Evolutionary conservation across 2,329 filamentous ascomycete species (phyloP).

Genomic region (Dothistroma pini): DNA sequence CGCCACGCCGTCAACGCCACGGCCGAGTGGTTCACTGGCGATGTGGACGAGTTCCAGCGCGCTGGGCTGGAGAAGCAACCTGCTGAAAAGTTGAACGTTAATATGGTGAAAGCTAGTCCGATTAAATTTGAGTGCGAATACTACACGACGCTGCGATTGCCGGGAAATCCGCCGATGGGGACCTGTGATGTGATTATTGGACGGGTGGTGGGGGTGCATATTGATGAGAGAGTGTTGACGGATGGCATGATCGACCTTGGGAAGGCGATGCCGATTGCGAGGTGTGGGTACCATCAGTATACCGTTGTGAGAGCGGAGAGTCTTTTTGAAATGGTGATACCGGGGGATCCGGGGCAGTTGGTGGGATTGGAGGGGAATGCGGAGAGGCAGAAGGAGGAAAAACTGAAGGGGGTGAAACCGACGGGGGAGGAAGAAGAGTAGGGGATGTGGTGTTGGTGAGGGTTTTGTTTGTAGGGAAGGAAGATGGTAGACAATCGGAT

Average conservation of each 20-base stretch:
- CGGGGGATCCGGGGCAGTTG: conserved; percentile 34
- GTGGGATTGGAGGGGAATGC: conserved; percentile 35
- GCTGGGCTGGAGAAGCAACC: conserved; percentile 50
- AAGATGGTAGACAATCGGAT: background rate
- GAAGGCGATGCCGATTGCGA: conserved; percentile 57
- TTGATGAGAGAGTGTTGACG: conserved; percentile 53
- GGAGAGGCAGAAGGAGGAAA: conserved; percentile 32
- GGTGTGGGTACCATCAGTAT: conserved; percentile 60
- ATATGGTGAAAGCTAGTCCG: conserved; percentile 54
- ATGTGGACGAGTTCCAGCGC: conserved; percentile 54
- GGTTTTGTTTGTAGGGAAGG: background rate
- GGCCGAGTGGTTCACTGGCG: conserved; percentile 48
- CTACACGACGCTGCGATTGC: conserved; percentile 53
- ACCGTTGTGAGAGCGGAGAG: conserved; percentile 47
- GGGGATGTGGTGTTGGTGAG: background rate
- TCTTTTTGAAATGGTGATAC: conserved; percentile 56
- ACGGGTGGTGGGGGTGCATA: conserved; percentile 55
- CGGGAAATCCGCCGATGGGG: conserved; percentile 56
- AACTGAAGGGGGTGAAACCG: conserved; percentile 23
- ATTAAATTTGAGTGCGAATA: conserved; percentile 59
- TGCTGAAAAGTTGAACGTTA: conserved; percentile 41
- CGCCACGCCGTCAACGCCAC: conserved; percentile 55
- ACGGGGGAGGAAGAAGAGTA: background rate
- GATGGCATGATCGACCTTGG: conserved; percentile 53
- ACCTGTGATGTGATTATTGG: conserved; percentile 58